Percentiles rank a stretch among this genome's conserved stretches.
These are phyloP conservation scores for Aureobasidium leucospermi DNA, from an alignment of 2,329 filamentous ascomycete species.

Conservation along the genomic window DNA sequence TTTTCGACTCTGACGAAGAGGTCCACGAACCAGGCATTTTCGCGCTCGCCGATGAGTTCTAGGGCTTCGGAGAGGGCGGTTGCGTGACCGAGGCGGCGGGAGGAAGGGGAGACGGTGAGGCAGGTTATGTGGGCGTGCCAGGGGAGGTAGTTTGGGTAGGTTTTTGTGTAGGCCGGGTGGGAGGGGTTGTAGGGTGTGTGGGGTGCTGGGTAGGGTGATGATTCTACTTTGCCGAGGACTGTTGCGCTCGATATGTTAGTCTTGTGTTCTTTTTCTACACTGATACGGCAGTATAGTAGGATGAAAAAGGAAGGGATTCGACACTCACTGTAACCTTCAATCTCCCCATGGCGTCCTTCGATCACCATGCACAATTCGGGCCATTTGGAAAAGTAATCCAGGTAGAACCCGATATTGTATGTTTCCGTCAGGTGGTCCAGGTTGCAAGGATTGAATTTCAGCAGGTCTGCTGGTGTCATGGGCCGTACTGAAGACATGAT, in stretches of 20 bases:
- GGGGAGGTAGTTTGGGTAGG: conserved; percentile 70
- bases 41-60: conserved; percentile 72
- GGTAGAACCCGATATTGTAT: conserved; percentile 90
- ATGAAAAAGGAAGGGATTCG: conserved; percentile 2
- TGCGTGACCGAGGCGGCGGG: conserved; percentile 79
- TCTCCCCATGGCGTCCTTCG: conserved; percentile 76
- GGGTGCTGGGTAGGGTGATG: conserved; percentile 63
- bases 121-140: conserved; percentile 98
- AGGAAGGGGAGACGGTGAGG: conserved; percentile 80
- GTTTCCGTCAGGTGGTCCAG: conserved; percentile 96
- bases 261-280: not conserved
- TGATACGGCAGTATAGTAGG: not conserved
- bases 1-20: conserved; percentile 89
- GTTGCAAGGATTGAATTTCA: conserved; percentile 89
- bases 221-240: conserved; percentile 97
- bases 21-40: conserved; percentile 91
- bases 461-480: conserved; percentile 76
- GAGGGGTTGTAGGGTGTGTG: conserved; percentile 62
- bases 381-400: conserved; percentile 94
- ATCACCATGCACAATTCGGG: conserved; percentile 89
- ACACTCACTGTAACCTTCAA: conserved; percentile 82
- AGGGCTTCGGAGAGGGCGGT: conserved; percentile 73
- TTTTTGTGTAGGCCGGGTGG: conserved; percentile 31
- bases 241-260: not conserved
- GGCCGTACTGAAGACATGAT: conserved; percentile 76